Evolutionary conservation across 2,329 filamentous ascomycete genomes (phyloP), one percentile per base, ranked within the genome.

Genomic region (Dactylonectria estremocensis): DNA sequence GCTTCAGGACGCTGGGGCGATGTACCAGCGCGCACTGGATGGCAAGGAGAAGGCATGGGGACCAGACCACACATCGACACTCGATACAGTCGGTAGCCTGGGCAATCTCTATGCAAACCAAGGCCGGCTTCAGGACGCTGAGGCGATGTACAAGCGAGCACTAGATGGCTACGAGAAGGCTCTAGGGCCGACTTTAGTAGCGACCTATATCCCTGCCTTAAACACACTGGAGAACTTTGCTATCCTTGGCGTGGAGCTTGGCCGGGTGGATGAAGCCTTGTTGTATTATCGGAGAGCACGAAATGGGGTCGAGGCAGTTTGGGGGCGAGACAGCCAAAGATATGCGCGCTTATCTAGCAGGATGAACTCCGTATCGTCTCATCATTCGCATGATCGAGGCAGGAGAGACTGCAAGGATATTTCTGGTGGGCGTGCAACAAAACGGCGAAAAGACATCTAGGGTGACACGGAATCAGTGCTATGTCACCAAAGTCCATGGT

Each of bases 191-290:
- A 50, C 37, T 9, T 54, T 35, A 20, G 7, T 58, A 18, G 56
- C 57, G 20, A 58, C 54, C 35, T 46, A 64, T 37, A 18, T 37
- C 28, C 31, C 46, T 35, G 62, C 37, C n/a, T 35, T 65, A 24
- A 53, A 60, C 31, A 60, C 49, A 11, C 46, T 65, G 18, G 16
- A 65, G 35, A 46, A 35, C 40, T 35, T 65, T 20, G 55, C 43
- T n/a, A 28, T 33, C 3, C 24, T 60, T 20, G 48, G n/a, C 48
- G 18, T 48, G 8, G 18, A 28, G 45, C 45, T 48, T 48, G 45
- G 45, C 20, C 20, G 45, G 45, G 9, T 48, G 45, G 45, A 48
- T 48, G 45, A 48, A 24, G 45, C 45, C 20, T 48, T 2, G 45
- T 24, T 48, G 45, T 48, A 48, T 48, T 48, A 48, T 48, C 45